Conservation (phyloP, 352 stramenopile genomes). For the Pythium volutum region DNA sequence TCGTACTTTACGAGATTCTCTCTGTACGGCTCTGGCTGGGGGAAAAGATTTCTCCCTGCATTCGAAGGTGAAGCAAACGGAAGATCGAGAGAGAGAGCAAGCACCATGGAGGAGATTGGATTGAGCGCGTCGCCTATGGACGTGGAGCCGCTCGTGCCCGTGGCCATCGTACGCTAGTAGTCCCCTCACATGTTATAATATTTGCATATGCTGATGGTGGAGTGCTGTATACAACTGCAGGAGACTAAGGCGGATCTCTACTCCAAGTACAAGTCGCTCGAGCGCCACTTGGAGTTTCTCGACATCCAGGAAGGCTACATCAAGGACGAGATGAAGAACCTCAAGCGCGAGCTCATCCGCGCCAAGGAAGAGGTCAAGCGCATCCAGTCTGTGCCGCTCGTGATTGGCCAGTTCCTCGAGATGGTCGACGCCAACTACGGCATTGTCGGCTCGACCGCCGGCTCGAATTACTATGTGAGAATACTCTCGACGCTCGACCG, state of each 20-base stretch:
- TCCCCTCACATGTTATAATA: no score
- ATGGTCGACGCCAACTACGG: slow-evolving; percentile 99
- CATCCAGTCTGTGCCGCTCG: slow-evolving; percentile 99
- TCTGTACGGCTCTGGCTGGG: neutral
- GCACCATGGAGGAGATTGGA: slow-evolving; percentile 33
- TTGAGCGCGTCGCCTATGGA: slow-evolving; percentile 25
- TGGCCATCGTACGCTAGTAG: slow-evolving; percentile 30
- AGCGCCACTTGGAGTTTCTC: slow-evolving; percentile 49
- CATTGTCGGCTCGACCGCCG: slow-evolving; percentile 96
- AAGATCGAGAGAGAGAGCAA: neutral
- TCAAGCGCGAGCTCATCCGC: slow-evolving; percentile 98
- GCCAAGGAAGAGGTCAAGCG: slow-evolving; percentile 99
- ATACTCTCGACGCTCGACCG: slow-evolving; percentile 98
- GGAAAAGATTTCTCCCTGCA: slow-evolving; percentile 10
- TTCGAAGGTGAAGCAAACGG: slow-evolving; percentile 4
- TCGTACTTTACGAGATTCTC: neutral
- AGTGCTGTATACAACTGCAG: slow-evolving; percentile 3
- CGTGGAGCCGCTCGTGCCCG: slow-evolving; percentile 30
- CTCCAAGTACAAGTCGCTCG: slow-evolving; percentile 45
- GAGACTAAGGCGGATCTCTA: slow-evolving; percentile 44
- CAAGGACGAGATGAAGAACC: slow-evolving; percentile 99
- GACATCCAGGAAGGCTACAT: slow-evolving; percentile 98
- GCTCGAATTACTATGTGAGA: slow-evolving; percentile 99
- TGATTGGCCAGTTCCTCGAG: slow-evolving; percentile 99
- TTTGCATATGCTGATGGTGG: neutral